Percentiles rank a stretch among this genome's conserved stretches.
Conservation (phyloP, 164 flowering plant genomes). For the Macadamia tetraphylla region DNA sequence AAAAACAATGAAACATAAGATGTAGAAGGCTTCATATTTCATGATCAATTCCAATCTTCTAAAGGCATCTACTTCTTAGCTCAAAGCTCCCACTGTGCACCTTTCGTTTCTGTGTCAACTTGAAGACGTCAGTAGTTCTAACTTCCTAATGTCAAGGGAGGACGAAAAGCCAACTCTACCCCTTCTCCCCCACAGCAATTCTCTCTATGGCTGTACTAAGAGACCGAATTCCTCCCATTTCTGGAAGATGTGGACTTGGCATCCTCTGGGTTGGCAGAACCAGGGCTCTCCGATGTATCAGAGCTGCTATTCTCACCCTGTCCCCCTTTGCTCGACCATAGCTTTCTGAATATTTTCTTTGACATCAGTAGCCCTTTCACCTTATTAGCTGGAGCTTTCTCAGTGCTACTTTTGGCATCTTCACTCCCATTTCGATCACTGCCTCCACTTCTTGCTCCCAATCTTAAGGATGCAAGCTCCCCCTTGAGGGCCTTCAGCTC, state of each 20-base stretch:
- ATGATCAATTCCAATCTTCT: slow-evolving; percentile 5
- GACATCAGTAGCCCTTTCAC: slow-evolving; percentile 46
- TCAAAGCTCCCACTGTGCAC: slow-evolving; percentile 1
- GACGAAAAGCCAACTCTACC: slow-evolving; percentile 4
- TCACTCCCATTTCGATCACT: slow-evolving; percentile 18
- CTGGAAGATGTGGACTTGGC: slow-evolving; percentile 47
- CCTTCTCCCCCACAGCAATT: not conserved
- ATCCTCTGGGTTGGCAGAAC: slow-evolving; percentile 47
- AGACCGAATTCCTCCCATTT: slow-evolving; percentile 49
- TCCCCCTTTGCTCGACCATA: slow-evolving; percentile 48
- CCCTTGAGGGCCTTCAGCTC: slow-evolving; percentile 55
- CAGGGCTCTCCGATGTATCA: slow-evolving; percentile 61
- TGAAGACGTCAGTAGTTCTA: slow-evolving; percentile 26
- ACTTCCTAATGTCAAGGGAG: slow-evolving; percentile 12
- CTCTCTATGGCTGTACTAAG: slow-evolving; percentile 24
- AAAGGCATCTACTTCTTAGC: slow-evolving; percentile 12
- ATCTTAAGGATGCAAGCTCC: slow-evolving; percentile 48
- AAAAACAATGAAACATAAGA: not conserved
- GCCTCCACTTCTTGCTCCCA: slow-evolving; percentile 25
- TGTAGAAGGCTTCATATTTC: not conserved
- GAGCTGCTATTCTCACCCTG: slow-evolving; percentile 55
- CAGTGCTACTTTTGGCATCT: slow-evolving; percentile 20
- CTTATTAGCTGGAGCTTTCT: slow-evolving; percentile 39
- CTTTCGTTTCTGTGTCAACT: slow-evolving; percentile 8
- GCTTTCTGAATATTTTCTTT: slow-evolving; percentile 49